Evolutionary conservation across 768 basidiomycete species (phyloP).

Genomic region (Mycena amicta): DNA sequence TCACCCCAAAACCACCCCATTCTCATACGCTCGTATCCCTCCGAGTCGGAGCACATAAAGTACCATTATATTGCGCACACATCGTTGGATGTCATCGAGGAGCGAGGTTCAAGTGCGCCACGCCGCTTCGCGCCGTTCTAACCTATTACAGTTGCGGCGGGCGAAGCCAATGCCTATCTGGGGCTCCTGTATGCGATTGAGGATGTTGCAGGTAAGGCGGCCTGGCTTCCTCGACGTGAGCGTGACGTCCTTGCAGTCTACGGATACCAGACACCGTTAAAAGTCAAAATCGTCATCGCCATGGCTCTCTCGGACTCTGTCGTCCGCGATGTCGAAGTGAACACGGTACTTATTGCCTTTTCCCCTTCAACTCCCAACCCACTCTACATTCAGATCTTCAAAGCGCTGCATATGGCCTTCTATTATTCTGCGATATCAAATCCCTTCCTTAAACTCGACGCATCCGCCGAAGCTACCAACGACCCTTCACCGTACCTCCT

Average conservation of each 20-base stretch:
- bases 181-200: conserved; percentile 90
- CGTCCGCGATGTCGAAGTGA: conserved; percentile 78
- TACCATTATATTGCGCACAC: conserved; percentile 94
- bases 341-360: conserved; percentile 52
- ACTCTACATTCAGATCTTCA: conserved; percentile 65
- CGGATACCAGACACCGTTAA: conserved; percentile 87
- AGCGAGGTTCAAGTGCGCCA: no score
- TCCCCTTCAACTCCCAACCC: background rate
- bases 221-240: background rate
- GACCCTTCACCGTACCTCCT: conserved; percentile 60
- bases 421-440: conserved; percentile 81
- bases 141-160: conserved; percentile 46
- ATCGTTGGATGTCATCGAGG: conserved; percentile 87
- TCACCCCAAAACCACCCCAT: conserved; percentile 84
- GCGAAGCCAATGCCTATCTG: conserved; percentile 74
- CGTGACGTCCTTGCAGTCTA: conserved; percentile 59
- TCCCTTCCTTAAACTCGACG: conserved; percentile 77
- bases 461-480: conserved; percentile 44
- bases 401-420: conserved; percentile 87
- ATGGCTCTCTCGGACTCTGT: conserved; percentile 80
- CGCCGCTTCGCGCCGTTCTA: no score
- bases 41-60: conserved; percentile 63
- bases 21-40: conserved; percentile 69
- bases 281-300: conserved; percentile 84
- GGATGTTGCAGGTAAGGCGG: conserved; percentile 50